Evolutionary conservation across 768 basidiomycete species (phyloP).

Genomic region (Termitomyces heimii): DNA sequence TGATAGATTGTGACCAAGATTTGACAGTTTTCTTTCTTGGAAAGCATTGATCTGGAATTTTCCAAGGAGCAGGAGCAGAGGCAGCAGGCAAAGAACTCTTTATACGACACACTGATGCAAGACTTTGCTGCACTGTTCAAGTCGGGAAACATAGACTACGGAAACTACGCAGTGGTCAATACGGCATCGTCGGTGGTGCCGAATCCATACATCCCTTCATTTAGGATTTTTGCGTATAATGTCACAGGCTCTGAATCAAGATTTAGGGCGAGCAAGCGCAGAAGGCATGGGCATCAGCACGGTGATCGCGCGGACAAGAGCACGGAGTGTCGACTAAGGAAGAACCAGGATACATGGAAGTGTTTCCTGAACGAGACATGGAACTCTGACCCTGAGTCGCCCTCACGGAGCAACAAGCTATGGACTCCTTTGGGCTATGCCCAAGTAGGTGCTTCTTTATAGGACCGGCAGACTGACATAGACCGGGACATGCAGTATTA

Average conservation of each 20-base stretch:
- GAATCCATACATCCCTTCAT: slow-evolving; percentile 78
- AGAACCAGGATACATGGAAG: slow-evolving; percentile 55
- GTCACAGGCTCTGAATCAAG: slow-evolving; percentile 32
- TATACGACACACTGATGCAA: slow-evolving; percentile 53
- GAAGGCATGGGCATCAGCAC: slow-evolving; percentile 38
- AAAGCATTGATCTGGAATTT: slow-evolving; percentile 48
- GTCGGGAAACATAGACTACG: slow-evolving; percentile 45
- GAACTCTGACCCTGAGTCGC: slow-evolving; percentile 58
- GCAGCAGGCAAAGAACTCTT: slow-evolving; percentile 18
- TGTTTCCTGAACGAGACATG: slow-evolving; percentile 56
- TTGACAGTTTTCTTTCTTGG: slow-evolving; percentile 49
- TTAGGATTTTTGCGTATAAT: slow-evolving; percentile 83
- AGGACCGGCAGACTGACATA: slow-evolving; percentile 1
- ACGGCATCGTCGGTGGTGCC: slow-evolving; percentile 81
- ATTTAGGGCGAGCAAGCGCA: slow-evolving; percentile 31
- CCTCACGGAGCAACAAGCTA: slow-evolving; percentile 62
- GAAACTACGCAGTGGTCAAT: slow-evolving; percentile 71
- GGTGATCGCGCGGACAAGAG: slow-evolving; percentile 39
- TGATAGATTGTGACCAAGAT: slow-evolving; percentile 6
- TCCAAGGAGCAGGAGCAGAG: slow-evolving; percentile 18
- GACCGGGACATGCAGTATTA: slow-evolving; percentile 44
- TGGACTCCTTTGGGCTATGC: slow-evolving; percentile 81
- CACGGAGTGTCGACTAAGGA: slow-evolving; percentile 40
- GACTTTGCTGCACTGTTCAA: slow-evolving; percentile 63
- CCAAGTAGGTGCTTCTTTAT: slow-evolving; percentile 50